Evolutionary conservation across 345 rosid species (phyloP).

Genomic region (Capsella bursapastoris): DNA sequence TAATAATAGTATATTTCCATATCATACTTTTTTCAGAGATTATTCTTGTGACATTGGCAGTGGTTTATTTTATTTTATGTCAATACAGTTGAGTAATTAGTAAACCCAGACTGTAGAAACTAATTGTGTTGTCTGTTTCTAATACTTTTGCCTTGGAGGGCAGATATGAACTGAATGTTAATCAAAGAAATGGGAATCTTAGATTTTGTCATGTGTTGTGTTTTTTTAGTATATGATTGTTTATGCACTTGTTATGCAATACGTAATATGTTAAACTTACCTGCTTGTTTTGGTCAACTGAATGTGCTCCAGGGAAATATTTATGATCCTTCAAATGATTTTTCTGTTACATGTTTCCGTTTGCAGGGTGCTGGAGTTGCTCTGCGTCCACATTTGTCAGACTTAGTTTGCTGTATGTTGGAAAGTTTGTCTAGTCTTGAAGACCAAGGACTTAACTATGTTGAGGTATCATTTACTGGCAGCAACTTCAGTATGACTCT

Average conservation of each 20-base stretch:
- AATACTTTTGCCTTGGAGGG: slow-evolving; percentile 24
- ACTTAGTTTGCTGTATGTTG: slow-evolving; percentile 96
- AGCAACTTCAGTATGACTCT: slow-evolving; percentile 1
- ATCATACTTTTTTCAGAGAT: slow-evolving; percentile 15
- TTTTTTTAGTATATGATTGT: slow-evolving; percentile 18
- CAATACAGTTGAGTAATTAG: slow-evolving; percentile 4
- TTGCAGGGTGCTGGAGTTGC: slow-evolving; percentile 90
- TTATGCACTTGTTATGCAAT: slow-evolving; percentile 5
- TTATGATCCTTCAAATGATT: slow-evolving; percentile 16
- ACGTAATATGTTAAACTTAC: background rate
- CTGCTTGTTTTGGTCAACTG: slow-evolving; percentile 20
- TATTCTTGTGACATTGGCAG: slow-evolving; percentile 13
- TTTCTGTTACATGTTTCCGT: slow-evolving; percentile 19
- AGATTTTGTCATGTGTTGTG: background rate
- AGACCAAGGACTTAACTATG: slow-evolving; percentile 96
- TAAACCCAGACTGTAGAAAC: slow-evolving; percentile 12
- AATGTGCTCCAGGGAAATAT: slow-evolving; percentile 3
- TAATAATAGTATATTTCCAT: slow-evolving; percentile 2
- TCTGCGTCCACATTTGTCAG: slow-evolving; percentile 85
- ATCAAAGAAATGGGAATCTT: slow-evolving; percentile 5
- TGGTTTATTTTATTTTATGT: background rate
- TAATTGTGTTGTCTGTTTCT: slow-evolving; percentile 7
- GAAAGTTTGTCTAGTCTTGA: slow-evolving; percentile 99
- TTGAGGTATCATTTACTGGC: slow-evolving; percentile 66
- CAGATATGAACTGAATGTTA: slow-evolving; percentile 1